Conservation (phyloP, 2,329 filamentous ascomycete genomes). For the Phialophora tarda region DNA sequence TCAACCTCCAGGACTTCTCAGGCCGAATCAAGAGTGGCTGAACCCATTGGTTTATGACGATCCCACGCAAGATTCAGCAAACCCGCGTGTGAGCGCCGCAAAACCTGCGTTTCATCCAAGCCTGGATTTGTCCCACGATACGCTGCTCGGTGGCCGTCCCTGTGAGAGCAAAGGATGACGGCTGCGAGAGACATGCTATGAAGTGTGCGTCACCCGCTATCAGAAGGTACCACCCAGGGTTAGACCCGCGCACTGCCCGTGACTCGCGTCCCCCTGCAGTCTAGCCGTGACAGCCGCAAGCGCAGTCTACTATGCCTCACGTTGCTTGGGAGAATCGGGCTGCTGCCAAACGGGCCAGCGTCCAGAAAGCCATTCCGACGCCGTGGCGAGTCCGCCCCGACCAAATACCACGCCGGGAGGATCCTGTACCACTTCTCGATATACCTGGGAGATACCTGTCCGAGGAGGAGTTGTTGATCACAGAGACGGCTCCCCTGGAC, state of each 20-base stretch:
- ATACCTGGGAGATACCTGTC: conserved; percentile 14
- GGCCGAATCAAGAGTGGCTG: neutral
- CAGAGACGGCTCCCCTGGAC: conserved; percentile 24
- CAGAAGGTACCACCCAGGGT: neutral
- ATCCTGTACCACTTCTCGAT: conserved; percentile 6
- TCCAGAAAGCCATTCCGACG: conserved; percentile 22
- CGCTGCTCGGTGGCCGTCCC: neutral
- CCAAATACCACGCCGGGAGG: conserved; percentile 7
- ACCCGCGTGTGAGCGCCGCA: neutral
- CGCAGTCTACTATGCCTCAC: conserved; percentile 1
- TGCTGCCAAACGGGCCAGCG: conserved; percentile 16
- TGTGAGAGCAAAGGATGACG: neutral
- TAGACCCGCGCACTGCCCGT: neutral
- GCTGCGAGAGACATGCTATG: neutral
- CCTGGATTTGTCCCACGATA: neutral
- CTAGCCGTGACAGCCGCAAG: neutral
- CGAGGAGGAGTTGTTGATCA: conserved; percentile 20
- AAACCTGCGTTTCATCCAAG: neutral
- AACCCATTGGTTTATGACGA: neutral
- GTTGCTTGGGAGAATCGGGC: conserved; percentile 24
- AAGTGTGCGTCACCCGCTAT: neutral
- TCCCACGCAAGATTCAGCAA: neutral
- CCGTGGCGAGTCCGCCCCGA: conserved; percentile 14
- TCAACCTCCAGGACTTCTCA: neutral
- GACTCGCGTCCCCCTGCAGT: neutral